Evolutionary conservation across 495 filamentous ascomycete genomes (phyloP).

Genomic region (Pseudevernia furfuracea): DNA sequence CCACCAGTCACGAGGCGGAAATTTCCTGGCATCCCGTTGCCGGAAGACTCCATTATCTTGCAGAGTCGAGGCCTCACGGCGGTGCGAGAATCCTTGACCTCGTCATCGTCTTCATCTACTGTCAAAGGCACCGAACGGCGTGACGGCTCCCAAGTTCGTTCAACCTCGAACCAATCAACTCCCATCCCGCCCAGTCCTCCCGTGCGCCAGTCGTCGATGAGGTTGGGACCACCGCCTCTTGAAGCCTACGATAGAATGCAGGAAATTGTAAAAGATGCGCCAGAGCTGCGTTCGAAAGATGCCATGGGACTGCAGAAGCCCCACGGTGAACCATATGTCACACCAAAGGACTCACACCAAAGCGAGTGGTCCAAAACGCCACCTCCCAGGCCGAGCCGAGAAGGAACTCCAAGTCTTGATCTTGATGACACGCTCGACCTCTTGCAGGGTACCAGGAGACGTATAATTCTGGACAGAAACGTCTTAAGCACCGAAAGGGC

Average conservation of each 20-base stretch:
- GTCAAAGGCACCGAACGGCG: slow-evolving; percentile 36
- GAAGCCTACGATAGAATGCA: slow-evolving; percentile 21
- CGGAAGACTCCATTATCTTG: slow-evolving; percentile 39
- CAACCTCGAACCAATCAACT: slow-evolving; percentile 24
- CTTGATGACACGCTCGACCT: slow-evolving; percentile 60
- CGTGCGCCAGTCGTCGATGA: slow-evolving; percentile 56
- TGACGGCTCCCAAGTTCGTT: slow-evolving; percentile 21
- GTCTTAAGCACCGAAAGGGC: slow-evolving; percentile 13
- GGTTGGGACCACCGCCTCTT: slow-evolving; percentile 31
- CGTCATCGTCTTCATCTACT: slow-evolving; percentile 54
- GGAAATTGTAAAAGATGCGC: slow-evolving; percentile 10
- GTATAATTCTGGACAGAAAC: slow-evolving; percentile 36
- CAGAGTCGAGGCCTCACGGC: slow-evolving; percentile 52
- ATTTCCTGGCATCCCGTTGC: slow-evolving; percentile 45
- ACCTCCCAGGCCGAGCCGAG: slow-evolving; percentile 67
- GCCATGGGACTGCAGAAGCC: slow-evolving; percentile 25
- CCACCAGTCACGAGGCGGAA: slow-evolving; percentile 61
- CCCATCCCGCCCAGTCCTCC: slow-evolving; percentile 54
- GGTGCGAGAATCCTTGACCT: slow-evolving; percentile 56
- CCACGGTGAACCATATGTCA: slow-evolving; percentile 26
- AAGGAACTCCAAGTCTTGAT: slow-evolving; percentile 64
- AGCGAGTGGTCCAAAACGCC: slow-evolving; percentile 28
- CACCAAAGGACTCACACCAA: slow-evolving; percentile 18
- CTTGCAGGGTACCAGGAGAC: slow-evolving; percentile 36
- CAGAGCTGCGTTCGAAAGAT: slow-evolving; percentile 12